These are phyloP conservation scores for Pythium insidiosum DNA, from an alignment of 352 stramenopile genomes.

Conservation along the genomic window DNA sequence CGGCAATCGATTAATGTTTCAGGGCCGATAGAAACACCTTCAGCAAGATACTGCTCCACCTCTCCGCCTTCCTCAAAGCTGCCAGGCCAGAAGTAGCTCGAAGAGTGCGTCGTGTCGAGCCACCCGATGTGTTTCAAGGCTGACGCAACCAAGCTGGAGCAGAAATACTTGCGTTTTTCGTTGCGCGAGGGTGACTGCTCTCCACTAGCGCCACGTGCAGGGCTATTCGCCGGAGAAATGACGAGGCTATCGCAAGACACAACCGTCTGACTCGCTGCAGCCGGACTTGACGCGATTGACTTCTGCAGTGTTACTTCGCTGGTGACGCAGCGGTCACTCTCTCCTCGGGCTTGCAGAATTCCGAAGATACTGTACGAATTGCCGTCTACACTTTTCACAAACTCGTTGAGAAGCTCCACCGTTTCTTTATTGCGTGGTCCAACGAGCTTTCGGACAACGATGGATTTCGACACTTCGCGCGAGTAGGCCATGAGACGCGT, in stretches of 20 bases:
- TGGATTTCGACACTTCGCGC: constrained; percentile 74
- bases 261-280: neutral
- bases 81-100: constrained; percentile 77
- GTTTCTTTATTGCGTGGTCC: constrained; percentile 35
- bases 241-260: neutral
- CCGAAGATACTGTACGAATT: constrained; percentile 83
- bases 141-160: constrained; percentile 71
- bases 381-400: constrained; percentile 62
- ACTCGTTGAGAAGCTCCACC: constrained; percentile 30
- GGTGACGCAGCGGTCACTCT: constrained; percentile 11
- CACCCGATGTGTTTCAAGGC: constrained; percentile 73
- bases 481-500: constrained; percentile 69
- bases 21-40: constrained; percentile 30
- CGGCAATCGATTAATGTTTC: constrained; percentile 75
- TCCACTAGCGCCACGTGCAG: neutral
- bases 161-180: constrained; percentile 86
- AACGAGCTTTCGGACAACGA: constrained; percentile 53
- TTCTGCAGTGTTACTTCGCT: neutral
- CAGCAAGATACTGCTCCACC: constrained; percentile 46
- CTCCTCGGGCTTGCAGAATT: constrained; percentile 43
- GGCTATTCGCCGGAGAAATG: neutral
- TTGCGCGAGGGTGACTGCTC: too few species aligned
- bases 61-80: constrained; percentile 79
- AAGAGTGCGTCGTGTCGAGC: constrained; percentile 55
- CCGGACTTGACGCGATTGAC: neutral